phyloP scores from a whole-genome alignment of 2,329 filamentous ascomycete species.

The Allantophomopsis lycopodina region DNA sequence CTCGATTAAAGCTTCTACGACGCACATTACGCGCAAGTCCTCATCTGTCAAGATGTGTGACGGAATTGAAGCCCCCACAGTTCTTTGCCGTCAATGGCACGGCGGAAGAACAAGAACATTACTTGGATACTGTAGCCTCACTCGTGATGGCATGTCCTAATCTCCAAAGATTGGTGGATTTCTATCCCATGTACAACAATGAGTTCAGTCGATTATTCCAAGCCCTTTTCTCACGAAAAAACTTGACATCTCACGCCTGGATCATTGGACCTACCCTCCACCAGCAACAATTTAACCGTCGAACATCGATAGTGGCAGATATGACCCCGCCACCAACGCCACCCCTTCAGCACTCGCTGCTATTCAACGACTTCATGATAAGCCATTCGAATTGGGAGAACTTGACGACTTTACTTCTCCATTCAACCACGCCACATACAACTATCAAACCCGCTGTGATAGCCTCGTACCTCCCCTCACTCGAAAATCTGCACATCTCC shows the following conservation, averaged over 20 bases:
- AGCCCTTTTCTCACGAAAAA: slow-evolving; percentile 40
- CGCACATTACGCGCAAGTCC: slow-evolving; percentile 40
- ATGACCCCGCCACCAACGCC: slow-evolving; percentile 16
- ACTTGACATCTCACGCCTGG: slow-evolving; percentile 46
- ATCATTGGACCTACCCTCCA: slow-evolving; percentile 23
- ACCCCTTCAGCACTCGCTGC: slow-evolving; percentile 21
- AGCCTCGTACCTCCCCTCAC: slow-evolving; percentile 27
- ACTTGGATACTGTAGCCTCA: slow-evolving; percentile 34
- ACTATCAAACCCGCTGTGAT: background rate
- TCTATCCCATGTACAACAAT: slow-evolving; percentile 38
- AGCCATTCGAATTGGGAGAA: slow-evolving; percentile 39
- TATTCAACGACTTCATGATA: slow-evolving; percentile 30
- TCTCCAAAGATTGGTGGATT: slow-evolving; percentile 42
- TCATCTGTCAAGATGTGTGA: slow-evolving; percentile 39
- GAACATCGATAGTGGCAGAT: background rate
- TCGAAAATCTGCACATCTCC: slow-evolving; percentile 46
- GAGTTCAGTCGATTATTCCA: slow-evolving; percentile 42
- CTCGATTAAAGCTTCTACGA: slow-evolving; percentile 40
- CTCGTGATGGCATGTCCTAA: slow-evolving; percentile 53
- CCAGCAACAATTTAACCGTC: slow-evolving; percentile 19
- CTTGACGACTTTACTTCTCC: slow-evolving; percentile 41
- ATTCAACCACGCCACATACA: slow-evolving; percentile 30
- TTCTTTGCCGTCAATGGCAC: slow-evolving; percentile 21
- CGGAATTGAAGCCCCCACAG: slow-evolving; percentile 37
- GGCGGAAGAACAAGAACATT: slow-evolving; percentile 20